Base-by-base conservation (phyloP, 306 rosid species). In the Quercus glauca region DNA sequence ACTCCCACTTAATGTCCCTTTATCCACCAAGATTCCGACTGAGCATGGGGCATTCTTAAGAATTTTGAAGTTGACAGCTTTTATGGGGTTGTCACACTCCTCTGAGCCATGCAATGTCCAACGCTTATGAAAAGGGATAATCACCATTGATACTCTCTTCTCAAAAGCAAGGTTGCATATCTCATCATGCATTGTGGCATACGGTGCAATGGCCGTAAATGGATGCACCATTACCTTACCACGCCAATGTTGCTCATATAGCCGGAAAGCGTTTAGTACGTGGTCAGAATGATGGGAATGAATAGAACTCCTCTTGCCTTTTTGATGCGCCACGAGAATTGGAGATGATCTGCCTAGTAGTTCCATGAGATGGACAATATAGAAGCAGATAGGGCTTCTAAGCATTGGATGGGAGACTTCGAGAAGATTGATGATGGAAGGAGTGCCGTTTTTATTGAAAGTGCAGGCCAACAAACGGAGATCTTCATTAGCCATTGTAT, bases 141-240 rank as follows among this genome's bases (percentile, higher is more conserved):
- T 23, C 25, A 23, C 25, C 25, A 23, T 23, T 23, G 25, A 23
- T 23, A 23, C 25, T 23, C 25, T 23, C 25, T 23, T 23, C 1
- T 23, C 25, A 23, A 23, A 23, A 3, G 91, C 91, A 0, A 87
- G 82, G 64, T 73, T 56, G 77, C 91, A 90, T 1, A 92, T 77
- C 8, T 90, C 93, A 63, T 92, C 86, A 3, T 90, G 97, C 94
- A 92, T 87, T 11, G 89, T 87, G 26, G 81, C 85, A 10, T 70
- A 88, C 9, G 94, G 97, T 0, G 94, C 82, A 3, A 90, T 45
- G 4, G 93, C 83, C 2, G 93, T 85, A 75, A 73, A 87, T 13
- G 88, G 77, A 2, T 83, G 80, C 57, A 84, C 82, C 1, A 28
- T 49, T 13, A 85, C 78, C 4, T 72, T 82, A 15, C 76, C 70